Base-by-base conservation (phyloP, 2,329 filamentous ascomycete species). In the Hypoxylon sp. region DNA sequence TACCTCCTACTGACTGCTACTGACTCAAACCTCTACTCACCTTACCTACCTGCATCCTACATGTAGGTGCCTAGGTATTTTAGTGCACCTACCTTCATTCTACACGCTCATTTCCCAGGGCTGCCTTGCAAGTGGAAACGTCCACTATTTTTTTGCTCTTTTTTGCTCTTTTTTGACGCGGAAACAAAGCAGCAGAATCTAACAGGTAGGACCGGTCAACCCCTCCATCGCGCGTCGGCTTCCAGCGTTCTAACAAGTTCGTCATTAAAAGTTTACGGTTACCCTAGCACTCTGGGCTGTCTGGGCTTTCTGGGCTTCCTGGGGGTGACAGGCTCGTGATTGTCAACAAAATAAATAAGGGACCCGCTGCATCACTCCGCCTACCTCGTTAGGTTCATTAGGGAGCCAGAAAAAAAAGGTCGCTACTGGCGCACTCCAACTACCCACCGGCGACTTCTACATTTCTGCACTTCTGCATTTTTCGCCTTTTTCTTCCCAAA, bases 311-410 rank as follows among this genome's bases (percentile, higher is more conserved):
- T 11, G 11, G 32, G 32, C 46, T 39, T 29, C 44, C 32, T 54
- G 52, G 62, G 46, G 31, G 39, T 50, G 17, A 35, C 47, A 66
- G 52, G 69, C 73, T 73, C 73, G 74, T 75, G 73, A 75, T 74
- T 77, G 74, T 76, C 74, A 77, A 76, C 72, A 75, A 68, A 70
- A 72, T 63, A 66, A 69, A 69, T 58, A 67, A 65, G 66, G 70
- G 72, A 70, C 73, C 73, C 72, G 66, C 72, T 70, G 51, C 67
- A 68, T 70, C 67, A 67, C 63, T 70, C 62, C 63, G 65, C 65
- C 67, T 68, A 69, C 63, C 65, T 70, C 62, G 63, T 67, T 71
- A 67, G 58, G 68, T 62, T 68, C 53, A 60, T 67, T 66, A 60
- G 59, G 55, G 61, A 62, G 37, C 60, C 58, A 64, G 56, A 68